Conservation (phyloP, 352 stramenopile species). For the Plasmopara muralis region DNA sequence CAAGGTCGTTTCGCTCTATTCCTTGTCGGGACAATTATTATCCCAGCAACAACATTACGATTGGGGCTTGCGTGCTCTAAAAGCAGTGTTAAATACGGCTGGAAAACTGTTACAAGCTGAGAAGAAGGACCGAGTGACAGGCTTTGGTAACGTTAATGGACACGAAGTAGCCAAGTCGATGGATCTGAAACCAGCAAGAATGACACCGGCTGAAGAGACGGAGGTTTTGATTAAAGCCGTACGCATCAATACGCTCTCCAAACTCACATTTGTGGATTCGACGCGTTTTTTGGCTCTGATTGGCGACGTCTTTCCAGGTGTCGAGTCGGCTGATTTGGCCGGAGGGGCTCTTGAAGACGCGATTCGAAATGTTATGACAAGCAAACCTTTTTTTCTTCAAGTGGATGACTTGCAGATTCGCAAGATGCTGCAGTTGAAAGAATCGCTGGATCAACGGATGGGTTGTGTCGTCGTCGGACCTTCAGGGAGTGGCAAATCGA, state of each 20-base stretch:
- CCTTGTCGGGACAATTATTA: conserved; percentile 77
- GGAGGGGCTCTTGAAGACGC: conserved; percentile 77
- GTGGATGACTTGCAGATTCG: conserved; percentile 87
- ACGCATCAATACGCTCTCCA: conserved; percentile 93
- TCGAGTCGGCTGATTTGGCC: conserved; percentile 72
- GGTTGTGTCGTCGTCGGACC: conserved; percentile 92
- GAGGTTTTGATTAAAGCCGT: conserved; percentile 94
- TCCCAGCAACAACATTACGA: conserved; percentile 92
- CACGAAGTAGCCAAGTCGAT: conserved; percentile 13
- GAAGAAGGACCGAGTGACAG: conserved; percentile 56
- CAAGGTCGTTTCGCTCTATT: conserved; percentile 92
- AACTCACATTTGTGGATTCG: conserved; percentile 91
- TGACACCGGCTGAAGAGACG: conserved; percentile 72
- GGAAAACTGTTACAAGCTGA: conserved; percentile 85
- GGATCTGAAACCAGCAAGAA: conserved; percentile 21
- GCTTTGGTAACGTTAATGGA: conserved; percentile 5
- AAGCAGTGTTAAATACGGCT: conserved; percentile 91
- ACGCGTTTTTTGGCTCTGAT: conserved; percentile 88
- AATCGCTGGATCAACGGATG: conserved; percentile 93
- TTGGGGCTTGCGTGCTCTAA: conserved; percentile 90
- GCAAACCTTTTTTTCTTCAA: conserved; percentile 83
- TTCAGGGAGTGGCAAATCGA: conserved; percentile 90
- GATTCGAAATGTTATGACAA: conserved; percentile 87
- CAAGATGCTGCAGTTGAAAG: conserved; percentile 95
- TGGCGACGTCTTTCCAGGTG: conserved; percentile 90